Percentiles rank a stretch among this genome's conserved stretches.
Evolutionary conservation across 1,139 yeast genomes (phyloP).

Genomic region (Lizanozyma gosingica): DNA sequence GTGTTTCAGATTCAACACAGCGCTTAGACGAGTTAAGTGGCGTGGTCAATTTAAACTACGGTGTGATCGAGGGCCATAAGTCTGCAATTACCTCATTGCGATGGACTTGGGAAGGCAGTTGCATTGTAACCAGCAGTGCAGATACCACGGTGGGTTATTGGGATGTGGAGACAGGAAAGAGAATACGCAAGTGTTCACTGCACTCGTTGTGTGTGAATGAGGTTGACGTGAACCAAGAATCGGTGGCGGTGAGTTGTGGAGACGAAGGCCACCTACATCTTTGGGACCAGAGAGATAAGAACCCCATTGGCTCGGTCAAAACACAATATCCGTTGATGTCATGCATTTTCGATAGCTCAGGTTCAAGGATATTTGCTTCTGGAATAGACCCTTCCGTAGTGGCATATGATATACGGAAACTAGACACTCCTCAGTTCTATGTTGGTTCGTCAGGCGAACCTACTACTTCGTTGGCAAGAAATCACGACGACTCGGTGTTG

Average conservation of each 20-base stretch:
- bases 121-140: slow-evolving; percentile 39
- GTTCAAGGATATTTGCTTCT: slow-evolving; percentile 39
- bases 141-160: slow-evolving; percentile 44
- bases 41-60: slow-evolving; percentile 23
- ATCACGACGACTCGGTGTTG: slow-evolving; percentile 40
- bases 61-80: slow-evolving; percentile 36
- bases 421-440: slow-evolving; percentile 35
- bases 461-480: slow-evolving; percentile 42
- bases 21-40: neutral
- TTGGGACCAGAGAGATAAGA: slow-evolving; percentile 60
- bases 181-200: slow-evolving; percentile 43
- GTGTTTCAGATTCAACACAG: neutral
- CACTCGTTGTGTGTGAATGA: slow-evolving; percentile 54
- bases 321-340: slow-evolving; percentile 54
- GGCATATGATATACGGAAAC: slow-evolving; percentile 46
- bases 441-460: slow-evolving; percentile 37
- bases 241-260: slow-evolving; percentile 42
- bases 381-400: slow-evolving; percentile 62
- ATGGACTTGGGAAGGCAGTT: slow-evolving; percentile 33
- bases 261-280: slow-evolving; percentile 55
- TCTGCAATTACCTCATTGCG: slow-evolving; percentile 42
- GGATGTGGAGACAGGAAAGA: slow-evolving; percentile 48
- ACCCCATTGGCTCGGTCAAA: slow-evolving; percentile 24
- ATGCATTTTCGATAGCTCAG: slow-evolving; percentile 32
- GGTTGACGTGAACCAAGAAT: slow-evolving; percentile 24